Percentiles rank a stretch among this genome's conserved stretches.
phyloP scores from a whole-genome alignment of 148 eudicot genomes.

The Amaranthus cruentus region DNA sequence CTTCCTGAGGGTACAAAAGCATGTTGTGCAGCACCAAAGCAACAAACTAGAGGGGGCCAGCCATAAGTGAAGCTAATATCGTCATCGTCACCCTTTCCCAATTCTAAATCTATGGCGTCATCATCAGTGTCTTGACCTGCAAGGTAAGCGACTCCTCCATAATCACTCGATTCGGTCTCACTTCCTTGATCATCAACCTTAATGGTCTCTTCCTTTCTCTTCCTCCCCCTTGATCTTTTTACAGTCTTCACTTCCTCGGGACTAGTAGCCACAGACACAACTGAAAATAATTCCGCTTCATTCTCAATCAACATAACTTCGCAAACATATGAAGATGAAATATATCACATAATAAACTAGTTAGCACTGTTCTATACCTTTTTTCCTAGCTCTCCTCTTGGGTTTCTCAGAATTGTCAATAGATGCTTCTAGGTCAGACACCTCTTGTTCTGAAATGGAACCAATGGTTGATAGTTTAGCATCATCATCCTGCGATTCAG shows the following conservation, averaged over 20 bases:
- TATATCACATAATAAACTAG: constrained; percentile 3
- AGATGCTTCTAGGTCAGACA: constrained; percentile 27
- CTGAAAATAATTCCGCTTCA: constrained; percentile 30
- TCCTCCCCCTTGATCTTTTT: constrained; percentile 48
- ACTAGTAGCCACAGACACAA: constrained; percentile 32
- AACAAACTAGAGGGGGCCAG: constrained; percentile 89
- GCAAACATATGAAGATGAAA: background rate
- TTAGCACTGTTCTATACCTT: constrained; percentile 38
- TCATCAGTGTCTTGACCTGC: constrained; percentile 40
- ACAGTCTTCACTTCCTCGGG: constrained; percentile 38
- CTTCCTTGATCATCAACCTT: constrained; percentile 34
- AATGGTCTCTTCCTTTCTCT: constrained; percentile 43
- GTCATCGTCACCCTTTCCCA: constrained; percentile 46
- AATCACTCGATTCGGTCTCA: constrained; percentile 40
- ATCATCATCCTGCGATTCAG: constrained; percentile 31
- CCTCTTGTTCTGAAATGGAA: constrained; percentile 29
- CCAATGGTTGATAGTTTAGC: constrained; percentile 22
- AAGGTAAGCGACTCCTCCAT: constrained; percentile 32
- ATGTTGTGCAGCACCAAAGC: constrained; percentile 85
- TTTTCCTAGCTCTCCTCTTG: constrained; percentile 48
- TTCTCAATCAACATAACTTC: background rate
- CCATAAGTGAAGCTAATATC: constrained; percentile 63
- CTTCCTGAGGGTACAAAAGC: constrained; percentile 78
- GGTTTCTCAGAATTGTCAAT: constrained; percentile 39
- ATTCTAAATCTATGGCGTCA: constrained; percentile 40